A percentile compares a stretch with the other conserved stretches of the same genome.
Evolutionary conservation across 2,329 filamentous ascomycete species (phyloP).

Genomic region (Fusarium sp.): DNA sequence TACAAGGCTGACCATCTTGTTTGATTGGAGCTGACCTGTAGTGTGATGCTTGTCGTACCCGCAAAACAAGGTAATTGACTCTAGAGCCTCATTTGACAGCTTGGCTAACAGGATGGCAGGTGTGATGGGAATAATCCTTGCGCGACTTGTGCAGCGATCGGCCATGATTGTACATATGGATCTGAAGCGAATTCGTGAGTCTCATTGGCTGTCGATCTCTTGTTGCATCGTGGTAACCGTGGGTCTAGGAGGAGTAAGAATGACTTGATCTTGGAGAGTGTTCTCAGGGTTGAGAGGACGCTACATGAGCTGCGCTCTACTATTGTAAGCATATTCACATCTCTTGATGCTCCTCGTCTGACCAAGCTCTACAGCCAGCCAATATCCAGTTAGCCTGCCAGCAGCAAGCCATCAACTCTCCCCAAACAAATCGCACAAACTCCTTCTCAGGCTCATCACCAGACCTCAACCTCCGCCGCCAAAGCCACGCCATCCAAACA

Average conservation of each 20-base stretch:
- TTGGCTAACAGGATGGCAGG: constrained; percentile 46
- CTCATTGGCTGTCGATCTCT: background rate
- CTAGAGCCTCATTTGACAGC: background rate
- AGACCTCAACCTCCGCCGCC: constrained; percentile 34
- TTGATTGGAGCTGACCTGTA: constrained; percentile 34
- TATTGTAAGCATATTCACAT: constrained; percentile 49
- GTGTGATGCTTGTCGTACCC: constrained; percentile 61
- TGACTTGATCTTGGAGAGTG: constrained; percentile 63
- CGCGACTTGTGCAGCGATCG: constrained; percentile 51
- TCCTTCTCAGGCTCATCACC: constrained; percentile 43
- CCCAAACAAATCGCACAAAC: constrained; percentile 32
- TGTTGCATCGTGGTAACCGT: constrained; percentile 9
- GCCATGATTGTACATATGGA: constrained; percentile 56
- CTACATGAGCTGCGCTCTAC: constrained; percentile 58
- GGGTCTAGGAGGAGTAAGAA: constrained; percentile 59
- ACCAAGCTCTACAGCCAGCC: constrained; percentile 11
- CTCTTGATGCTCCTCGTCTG: background rate
- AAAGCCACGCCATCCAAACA: constrained; percentile 44
- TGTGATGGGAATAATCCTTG: constrained; percentile 62
- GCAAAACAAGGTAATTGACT: constrained; percentile 59
- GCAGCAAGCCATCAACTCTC: constrained; percentile 32
- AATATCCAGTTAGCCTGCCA: constrained; percentile 18
- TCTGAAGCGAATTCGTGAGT: constrained; percentile 58
- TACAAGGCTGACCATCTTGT: background rate
- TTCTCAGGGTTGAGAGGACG: constrained; percentile 60